Base-by-base conservation (phyloP, 768 basidiomycete genomes). In the Psilocybe cyanescens region DNA sequence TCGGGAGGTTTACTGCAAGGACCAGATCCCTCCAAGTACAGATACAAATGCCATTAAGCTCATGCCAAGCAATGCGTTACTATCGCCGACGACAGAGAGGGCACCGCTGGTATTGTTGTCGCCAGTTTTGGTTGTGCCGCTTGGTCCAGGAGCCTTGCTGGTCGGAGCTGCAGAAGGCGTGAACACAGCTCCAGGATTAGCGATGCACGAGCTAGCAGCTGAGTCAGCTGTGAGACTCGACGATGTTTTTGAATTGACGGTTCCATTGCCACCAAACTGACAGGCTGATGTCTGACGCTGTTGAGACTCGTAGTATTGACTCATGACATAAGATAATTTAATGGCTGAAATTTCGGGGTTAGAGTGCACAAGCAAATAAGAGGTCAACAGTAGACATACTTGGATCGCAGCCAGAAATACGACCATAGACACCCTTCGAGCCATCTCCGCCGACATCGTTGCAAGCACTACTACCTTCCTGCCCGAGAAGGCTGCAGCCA, bases 321-420 rank as follows among this genome's bases (percentile, higher is more conserved):
- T 90, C 86, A 96, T 91, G 51, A 89, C 87, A 72, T 85, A 97
- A 19, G 91, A 92, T 37, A 94, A 75, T 79, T 94, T 90, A 74
- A 90, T 81, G 45, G 84, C 92, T 92, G 49, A 52, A 24, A 55
- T 45, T 35, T 29, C 5, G 6, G 11, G 9, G 33, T 35, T 14
- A 29, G 51, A n/a, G 6, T 30, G 58, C 50, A 19, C 0, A 60
- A 49, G 35, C 59, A 46, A 41, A 8, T 51, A 33, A 35, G 44
- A 41, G 7, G 14, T 47, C 16, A 4, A 19, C 19, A 17, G 33
- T 59, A 30, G 31, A 76, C 87, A 61, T 73, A 92, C 91, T 79
- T 28, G 95, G 92, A 68, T 92, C 91, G 69, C 95, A 97, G 53
- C 78, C 84, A 48, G 91, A 87, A 12, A 94, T 76, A 29, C 78